Evolutionary conservation across 495 filamentous ascomycete genomes (phyloP), one percentile per base, ranked within the genome.

Genomic region (Parathielavia hyrcaniae): DNA sequence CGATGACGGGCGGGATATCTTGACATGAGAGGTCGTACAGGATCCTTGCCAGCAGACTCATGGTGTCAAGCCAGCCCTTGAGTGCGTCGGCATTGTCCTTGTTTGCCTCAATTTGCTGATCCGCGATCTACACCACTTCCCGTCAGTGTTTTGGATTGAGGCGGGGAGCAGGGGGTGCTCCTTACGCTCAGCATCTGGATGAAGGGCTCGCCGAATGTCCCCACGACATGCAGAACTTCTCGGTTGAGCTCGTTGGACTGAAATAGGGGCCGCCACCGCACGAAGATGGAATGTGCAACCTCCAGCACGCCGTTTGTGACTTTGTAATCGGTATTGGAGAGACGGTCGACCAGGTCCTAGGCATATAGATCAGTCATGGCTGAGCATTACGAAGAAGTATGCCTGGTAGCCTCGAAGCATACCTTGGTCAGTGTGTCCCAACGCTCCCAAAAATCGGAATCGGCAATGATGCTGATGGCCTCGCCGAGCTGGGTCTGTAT

Each of bases 261-360:
- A 73, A 92, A 96, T 12, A 97, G 77, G 20, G 93, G 95, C 54
- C 91, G 81, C 95, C 95, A 99, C 59, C 93, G 79, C 72, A 86
- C 89, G 79, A 97, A 99, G 64, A 99, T 97, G 6, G 92, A 96
- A 73, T 99, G 95, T 45, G 95, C 95, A 43, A 99, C 95, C 73
- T 92, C 88, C 56, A 99, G 77, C 12, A 99, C 91, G 59, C 95
- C 95, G 68, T 90, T 91, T 71, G 96, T 97, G 65, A 86, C 78
- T 60, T 82, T 80, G 57, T 83, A 80, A 67, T 97, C 87, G 58
- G 84, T 81, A 7, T 83, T 79, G 13, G 88, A 87, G 19, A 97
- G 79, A 43, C 91, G 86, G 17, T 86, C 88, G 53, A 97, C 90
- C 55, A 99, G 84, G 70, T 98, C 92, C 83, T 61, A 22, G 26